Evolutionary conservation across 805 yeast species (phyloP).

Genomic region (Wickerhamiella cacticola): DNA sequence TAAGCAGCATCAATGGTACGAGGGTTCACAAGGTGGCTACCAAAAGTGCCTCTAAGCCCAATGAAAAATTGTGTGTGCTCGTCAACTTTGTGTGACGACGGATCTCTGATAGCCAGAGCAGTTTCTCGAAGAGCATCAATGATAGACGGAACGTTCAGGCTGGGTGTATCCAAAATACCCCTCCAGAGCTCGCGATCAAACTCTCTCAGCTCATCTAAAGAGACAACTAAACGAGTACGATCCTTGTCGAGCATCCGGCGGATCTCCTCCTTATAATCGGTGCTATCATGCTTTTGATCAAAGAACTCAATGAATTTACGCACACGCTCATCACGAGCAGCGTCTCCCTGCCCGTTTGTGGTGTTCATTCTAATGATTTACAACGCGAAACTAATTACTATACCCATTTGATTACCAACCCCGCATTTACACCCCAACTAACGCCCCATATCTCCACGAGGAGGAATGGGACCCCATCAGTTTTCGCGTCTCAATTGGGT

Average conservation of each 20-base stretch:
- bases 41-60: conserved; percentile 84
- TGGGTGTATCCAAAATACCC: conserved; percentile 64
- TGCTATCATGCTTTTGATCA: conserved; percentile 42
- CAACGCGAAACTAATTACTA: conserved; percentile 9
- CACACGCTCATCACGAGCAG: conserved; percentile 62
- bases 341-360: conserved; percentile 22
- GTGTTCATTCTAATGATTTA: conserved; percentile 3
- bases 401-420: too few species aligned
- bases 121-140: conserved; percentile 77
- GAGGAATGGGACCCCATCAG: too few species aligned
- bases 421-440: too few species aligned
- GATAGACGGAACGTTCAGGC: conserved; percentile 79
- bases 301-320: conserved; percentile 82
- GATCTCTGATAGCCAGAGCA: conserved; percentile 58
- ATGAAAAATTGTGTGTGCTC: conserved; percentile 57
- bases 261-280: conserved; percentile 58
- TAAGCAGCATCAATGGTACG: conserved; percentile 68
- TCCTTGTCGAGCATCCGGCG: conserved; percentile 60
- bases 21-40: conserved; percentile 76
- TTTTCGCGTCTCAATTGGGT: too few species aligned
- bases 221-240: conserved; percentile 53
- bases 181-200: conserved; percentile 68
- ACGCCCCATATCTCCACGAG: too few species aligned
- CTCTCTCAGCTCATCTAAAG: conserved; percentile 78
- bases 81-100: conserved; percentile 42